Evolutionary conservation across 2,329 filamentous ascomycete species (phyloP).

Genomic region (Trichoderma polysporum): DNA sequence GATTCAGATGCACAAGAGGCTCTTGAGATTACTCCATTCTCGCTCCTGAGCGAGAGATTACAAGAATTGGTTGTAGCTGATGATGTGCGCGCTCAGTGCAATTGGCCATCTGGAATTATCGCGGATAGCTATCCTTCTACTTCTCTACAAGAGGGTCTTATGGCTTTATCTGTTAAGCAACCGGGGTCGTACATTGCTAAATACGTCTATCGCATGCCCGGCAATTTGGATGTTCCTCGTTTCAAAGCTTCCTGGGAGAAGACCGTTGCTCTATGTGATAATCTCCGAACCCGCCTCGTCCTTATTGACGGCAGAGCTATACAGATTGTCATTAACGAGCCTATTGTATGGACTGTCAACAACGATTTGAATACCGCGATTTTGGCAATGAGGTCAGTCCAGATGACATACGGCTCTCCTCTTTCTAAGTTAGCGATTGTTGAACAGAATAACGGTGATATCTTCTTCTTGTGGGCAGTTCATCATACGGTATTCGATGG

Average conservation of each 20-base stretch:
- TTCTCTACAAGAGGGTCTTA: conserved; percentile 40
- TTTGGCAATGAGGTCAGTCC: background rate
- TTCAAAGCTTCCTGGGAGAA: conserved; percentile 33
- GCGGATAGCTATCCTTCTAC: conserved; percentile 41
- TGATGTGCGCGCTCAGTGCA: background rate
- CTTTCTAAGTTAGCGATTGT: conserved; percentile 14
- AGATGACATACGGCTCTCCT: conserved; percentile 16
- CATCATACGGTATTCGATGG: conserved; percentile 30
- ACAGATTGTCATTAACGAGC: conserved; percentile 19
- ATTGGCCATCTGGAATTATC: conserved; percentile 15
- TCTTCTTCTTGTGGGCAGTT: conserved; percentile 25
- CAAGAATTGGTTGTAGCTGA: background rate
- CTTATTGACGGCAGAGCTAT: conserved; percentile 7
- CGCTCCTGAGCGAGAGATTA: background rate
- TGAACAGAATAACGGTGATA: background rate
- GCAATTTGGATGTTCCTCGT: conserved; percentile 24
- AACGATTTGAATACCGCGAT: background rate
- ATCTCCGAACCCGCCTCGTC: conserved; percentile 24
- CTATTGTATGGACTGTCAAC: conserved; percentile 2
- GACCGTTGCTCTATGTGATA: conserved; percentile 4
- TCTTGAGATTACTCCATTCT: background rate
- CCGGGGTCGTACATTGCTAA: conserved; percentile 38
- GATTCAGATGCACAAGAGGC: background rate
- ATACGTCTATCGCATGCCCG: conserved; percentile 26
- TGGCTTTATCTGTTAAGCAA: conserved; percentile 35